Evolutionary conservation across 1,284 basidiomycete genomes (phyloP).

Genomic region (Rhodotorula mucilaginosa): DNA sequence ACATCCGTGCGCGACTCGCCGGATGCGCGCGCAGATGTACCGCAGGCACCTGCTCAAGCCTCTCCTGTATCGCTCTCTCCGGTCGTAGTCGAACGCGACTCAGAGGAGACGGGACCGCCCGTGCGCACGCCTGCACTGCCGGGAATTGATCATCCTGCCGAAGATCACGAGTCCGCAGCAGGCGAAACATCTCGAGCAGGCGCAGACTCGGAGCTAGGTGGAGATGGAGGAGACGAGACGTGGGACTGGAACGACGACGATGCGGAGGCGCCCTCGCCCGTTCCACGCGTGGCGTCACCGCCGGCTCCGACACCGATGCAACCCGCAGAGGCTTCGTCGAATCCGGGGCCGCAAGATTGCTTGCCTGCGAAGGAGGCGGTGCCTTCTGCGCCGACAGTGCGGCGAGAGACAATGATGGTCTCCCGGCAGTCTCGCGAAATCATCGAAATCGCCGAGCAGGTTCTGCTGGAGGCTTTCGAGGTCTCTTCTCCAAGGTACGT

Average conservation of each 20-base stretch:
- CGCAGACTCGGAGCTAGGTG: too few species aligned
- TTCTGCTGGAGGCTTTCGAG: constrained; percentile 42
- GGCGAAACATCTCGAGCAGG: neutral
- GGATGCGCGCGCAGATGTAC: too few species aligned
- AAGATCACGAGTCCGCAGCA: too few species aligned
- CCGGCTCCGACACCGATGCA: neutral
- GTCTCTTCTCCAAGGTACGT: constrained; percentile 43
- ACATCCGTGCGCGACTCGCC: too few species aligned
- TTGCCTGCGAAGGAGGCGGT: constrained; percentile 13
- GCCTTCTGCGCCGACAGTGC: neutral
- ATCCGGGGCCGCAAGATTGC: neutral
- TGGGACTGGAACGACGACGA: constrained; percentile 28
- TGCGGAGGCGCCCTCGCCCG: neutral
- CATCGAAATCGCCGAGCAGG: constrained; percentile 59
- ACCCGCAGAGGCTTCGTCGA: too few species aligned
- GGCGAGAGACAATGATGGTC: constrained; percentile 46
- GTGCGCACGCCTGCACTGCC: too few species aligned
- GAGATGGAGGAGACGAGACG: neutral
- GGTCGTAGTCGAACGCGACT: too few species aligned
- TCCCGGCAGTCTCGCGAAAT: constrained; percentile 54
- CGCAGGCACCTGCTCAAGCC: too few species aligned
- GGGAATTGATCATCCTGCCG: too few species aligned
- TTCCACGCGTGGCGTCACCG: neutral
- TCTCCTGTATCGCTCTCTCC: too few species aligned
- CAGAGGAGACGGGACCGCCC: too few species aligned